Evolutionary conservation across 805 yeast genomes (phyloP), one percentile per base, ranked within the genome.

Genomic region (Pichia paraexigua): DNA sequence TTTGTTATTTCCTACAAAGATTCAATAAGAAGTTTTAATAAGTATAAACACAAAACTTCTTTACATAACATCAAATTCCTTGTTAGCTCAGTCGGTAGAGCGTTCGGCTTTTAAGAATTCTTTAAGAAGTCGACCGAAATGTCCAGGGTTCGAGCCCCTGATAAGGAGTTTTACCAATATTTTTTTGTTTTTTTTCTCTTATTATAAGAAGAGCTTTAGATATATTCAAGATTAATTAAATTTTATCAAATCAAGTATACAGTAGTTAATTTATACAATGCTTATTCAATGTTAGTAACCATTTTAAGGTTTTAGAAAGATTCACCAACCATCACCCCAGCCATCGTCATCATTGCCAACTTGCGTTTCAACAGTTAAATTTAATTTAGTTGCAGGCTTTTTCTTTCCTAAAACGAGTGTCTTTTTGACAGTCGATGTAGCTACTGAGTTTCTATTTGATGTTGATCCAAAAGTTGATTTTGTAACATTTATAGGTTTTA

Each of bases 31-130:
- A n/a, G n/a, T n/a, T n/a, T n/a, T n/a, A n/a, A n/a, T n/a, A n/a
- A n/a, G n/a, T n/a, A n/a, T n/a, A n/a, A n/a, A n/a, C n/a, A n/a
- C n/a, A n/a, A n/a, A n/a, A n/a, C n/a, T 24, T 24, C 25, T 7
- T 24, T 24, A 24, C 25, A 32, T 5, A 32, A 17, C 7, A 43
- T 44, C n/a, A 35, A 46, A 46, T 39, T 51, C 56, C 56, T 43
- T 61, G 68, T 70, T 78, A 78, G 82, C 81, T 77, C 82, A 77
- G 81, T 77, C 77, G 82, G 81, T 77, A 75, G 81, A 77, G 81
- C 81, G 81, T 76, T 77, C 80, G 81, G 80, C 82, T 77, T 76
- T 76, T 76, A 76, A 64, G 73, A 64, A 57, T 55, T 52, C 54
- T 43, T 56, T 54, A 60, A 58, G 55, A 62, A 67, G 71, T 64